These are phyloP conservation scores for Arctostaphylos glauca DNA, from an alignment of 148 eudicot genomes.

Conservation along the genomic window DNA sequence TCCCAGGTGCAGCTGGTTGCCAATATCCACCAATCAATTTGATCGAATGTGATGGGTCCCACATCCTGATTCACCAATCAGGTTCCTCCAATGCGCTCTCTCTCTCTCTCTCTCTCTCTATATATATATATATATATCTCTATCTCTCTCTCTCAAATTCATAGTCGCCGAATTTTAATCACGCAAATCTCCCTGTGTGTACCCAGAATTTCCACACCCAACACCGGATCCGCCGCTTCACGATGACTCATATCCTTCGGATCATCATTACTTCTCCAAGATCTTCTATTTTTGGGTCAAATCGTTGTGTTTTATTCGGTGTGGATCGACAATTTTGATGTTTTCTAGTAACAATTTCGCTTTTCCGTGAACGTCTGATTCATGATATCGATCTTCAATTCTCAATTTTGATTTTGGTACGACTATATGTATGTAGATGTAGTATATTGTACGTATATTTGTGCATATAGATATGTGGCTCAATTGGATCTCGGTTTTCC, in stretches of 20 bases:
- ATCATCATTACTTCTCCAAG: not conserved
- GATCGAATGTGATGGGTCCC: not conserved
- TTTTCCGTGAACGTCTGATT: not conserved
- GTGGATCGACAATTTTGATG: not conserved
- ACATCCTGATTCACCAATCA: not conserved
- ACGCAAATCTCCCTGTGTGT: not conserved
- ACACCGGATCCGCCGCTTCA: constrained; percentile 15
- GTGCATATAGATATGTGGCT: not conserved
- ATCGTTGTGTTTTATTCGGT: not conserved
- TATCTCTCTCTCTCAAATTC: not conserved
- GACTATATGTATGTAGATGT: too few relatives aligned
- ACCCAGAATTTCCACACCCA: constrained; percentile 5
- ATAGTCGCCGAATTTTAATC: not conserved
- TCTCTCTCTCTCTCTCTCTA: not conserved
- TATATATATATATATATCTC: not conserved
- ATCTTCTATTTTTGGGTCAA: not conserved
- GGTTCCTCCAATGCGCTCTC: not conserved
- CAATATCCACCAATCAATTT: not conserved
- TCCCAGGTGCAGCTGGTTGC: too few relatives aligned
- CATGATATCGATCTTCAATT: not conserved
- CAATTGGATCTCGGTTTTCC: constrained; percentile 5
- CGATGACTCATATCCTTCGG: constrained; percentile 58
- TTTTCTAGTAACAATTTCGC: not conserved
- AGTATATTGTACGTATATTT: not conserved
- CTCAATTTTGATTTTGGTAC: not conserved